Conservation (phyloP, 2,329 filamentous ascomycete genomes). For the Cladophialophora carrionii region DNA sequence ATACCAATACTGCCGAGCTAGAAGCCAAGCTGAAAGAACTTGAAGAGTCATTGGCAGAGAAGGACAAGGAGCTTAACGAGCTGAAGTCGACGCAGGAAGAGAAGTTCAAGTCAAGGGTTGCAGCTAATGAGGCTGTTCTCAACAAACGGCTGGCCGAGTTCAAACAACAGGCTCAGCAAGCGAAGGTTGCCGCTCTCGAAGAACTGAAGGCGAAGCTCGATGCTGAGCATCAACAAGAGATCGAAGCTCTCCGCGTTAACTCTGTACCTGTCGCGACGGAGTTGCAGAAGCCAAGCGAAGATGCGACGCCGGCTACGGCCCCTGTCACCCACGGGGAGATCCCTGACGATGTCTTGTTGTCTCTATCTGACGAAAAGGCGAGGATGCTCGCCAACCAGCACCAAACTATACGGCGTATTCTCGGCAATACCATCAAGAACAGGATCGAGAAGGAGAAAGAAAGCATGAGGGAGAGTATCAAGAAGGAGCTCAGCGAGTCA, state of each 20-base stretch:
- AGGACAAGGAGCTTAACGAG: slow-evolving; percentile 52
- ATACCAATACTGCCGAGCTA: slow-evolving; percentile 43
- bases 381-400: slow-evolving; percentile 57
- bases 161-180: slow-evolving; percentile 54
- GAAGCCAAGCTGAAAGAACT: slow-evolving; percentile 61
- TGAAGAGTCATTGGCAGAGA: slow-evolving; percentile 58
- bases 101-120: slow-evolving; percentile 52
- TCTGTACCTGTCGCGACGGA: slow-evolving; percentile 44
- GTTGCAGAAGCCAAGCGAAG: slow-evolving; percentile 32
- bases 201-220: slow-evolving; percentile 32
- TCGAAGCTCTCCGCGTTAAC: slow-evolving; percentile 46
- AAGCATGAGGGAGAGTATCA: slow-evolving; percentile 40
- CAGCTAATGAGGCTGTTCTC: slow-evolving; percentile 58
- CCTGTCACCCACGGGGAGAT: slow-evolving; percentile 42
- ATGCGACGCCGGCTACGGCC: slow-evolving; percentile 32
- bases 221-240: slow-evolving; percentile 48
- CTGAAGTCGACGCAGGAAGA: slow-evolving; percentile 53
- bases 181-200: slow-evolving; percentile 43
- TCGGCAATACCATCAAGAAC: slow-evolving; percentile 62
- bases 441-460: slow-evolving; percentile 43
- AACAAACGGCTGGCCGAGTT: slow-evolving; percentile 69
- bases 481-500: slow-evolving; percentile 43
- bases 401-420: slow-evolving; percentile 53
- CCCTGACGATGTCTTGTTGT: slow-evolving; percentile 44
- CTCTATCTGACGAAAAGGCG: slow-evolving; percentile 55